These are phyloP conservation scores for Raphanus hybrid DNA, from an alignment of 441 rosid genomes.

Conservation along the genomic window DNA sequence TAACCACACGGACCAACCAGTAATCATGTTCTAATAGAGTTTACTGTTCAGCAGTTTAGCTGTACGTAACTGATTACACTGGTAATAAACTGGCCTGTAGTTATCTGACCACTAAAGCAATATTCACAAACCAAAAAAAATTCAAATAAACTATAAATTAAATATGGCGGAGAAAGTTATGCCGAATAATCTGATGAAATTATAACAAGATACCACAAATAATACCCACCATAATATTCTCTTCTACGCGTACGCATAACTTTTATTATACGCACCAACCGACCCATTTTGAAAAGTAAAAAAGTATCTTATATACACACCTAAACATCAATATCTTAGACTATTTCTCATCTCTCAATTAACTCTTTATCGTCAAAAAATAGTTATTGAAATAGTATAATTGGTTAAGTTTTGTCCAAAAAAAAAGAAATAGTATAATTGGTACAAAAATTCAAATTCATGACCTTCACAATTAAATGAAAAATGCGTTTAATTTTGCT, in stretches of 20 bases:
- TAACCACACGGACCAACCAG: no score
- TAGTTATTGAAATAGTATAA: not conserved
- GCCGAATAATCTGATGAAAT: constrained; percentile 32
- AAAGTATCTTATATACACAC: not conserved
- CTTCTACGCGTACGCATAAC: constrained; percentile 31
- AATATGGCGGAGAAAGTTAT: constrained; percentile 18
- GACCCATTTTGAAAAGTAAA: not conserved
- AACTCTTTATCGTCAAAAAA: not conserved
- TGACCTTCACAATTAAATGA: not conserved
- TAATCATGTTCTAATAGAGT: no score
- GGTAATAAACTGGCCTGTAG: not conserved
- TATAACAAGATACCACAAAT: constrained; percentile 27
- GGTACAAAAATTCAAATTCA: not conserved
- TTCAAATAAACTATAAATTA: not conserved
- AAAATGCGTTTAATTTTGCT: not conserved
- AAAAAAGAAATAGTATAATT: not conserved
- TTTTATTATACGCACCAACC: constrained; percentile 34
- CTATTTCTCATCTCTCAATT: not conserved
- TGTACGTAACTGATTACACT: not conserved
- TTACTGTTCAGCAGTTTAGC: constrained; percentile 17
- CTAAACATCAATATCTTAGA: not conserved
- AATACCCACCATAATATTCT: constrained; percentile 39
- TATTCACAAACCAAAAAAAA: not conserved
- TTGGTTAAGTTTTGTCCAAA: not conserved
- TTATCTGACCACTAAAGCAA: not conserved